These are phyloP conservation scores for Gossypium gossypioides DNA, from an alignment of 441 rosid species.

Conservation along the genomic window DNA sequence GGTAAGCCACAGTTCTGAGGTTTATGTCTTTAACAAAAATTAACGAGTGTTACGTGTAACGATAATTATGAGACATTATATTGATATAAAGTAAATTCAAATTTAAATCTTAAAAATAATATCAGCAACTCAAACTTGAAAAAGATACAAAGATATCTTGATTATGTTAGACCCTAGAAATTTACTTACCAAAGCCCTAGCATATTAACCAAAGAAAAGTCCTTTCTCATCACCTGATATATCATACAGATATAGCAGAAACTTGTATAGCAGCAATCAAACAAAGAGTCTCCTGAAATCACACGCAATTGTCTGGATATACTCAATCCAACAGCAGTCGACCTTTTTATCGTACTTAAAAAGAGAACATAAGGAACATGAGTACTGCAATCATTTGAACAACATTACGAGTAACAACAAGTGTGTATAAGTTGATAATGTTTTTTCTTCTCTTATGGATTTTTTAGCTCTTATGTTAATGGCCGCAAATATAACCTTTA, in stretches of 20 bases:
- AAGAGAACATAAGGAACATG: not conserved
- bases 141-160: too few species aligned
- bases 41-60: too few species aligned
- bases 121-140: too few species aligned
- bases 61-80: too few species aligned
- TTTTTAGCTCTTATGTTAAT: not conserved
- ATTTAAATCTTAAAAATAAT: too few species aligned
- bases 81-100: too few species aligned
- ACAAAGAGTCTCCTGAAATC: not conserved
- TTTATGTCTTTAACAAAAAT: not conserved
- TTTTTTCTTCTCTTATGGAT: not conserved
- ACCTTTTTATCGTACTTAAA: not conserved
- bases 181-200: too few species aligned
- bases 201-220: too few species aligned
- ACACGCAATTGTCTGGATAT: not conserved
- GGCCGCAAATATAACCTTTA: not conserved
- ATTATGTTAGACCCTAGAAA: too few species aligned
- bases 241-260: not conserved
- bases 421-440: not conserved
- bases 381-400: not conserved
- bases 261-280: not conserved
- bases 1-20: not conserved
- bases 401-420: not conserved
- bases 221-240: too few species aligned
- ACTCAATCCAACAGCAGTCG: not conserved